Percentiles rank a stretch among this genome's conserved stretches.
Evolutionary conservation across 73 alveolate genomes (phyloP).

Genomic region (Paramecium biaurelia): DNA sequence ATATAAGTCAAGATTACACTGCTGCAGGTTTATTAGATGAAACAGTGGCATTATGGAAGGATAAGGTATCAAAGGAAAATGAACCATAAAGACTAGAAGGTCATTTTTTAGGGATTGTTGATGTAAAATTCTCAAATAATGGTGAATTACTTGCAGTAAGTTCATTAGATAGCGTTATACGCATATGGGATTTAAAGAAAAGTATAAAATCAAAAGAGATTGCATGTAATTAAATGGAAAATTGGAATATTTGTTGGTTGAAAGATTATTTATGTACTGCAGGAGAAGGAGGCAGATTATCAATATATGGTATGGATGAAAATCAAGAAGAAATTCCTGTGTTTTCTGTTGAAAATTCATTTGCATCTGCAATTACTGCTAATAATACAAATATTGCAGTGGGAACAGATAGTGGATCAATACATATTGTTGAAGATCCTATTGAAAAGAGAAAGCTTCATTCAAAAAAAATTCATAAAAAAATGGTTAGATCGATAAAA

Average conservation of each 20-base stretch:
- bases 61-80: neutral
- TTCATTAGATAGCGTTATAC: constrained; percentile 55
- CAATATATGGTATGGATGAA: constrained; percentile 5
- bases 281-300: constrained; percentile 62
- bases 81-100: constrained; percentile 51
- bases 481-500: constrained; percentile 46
- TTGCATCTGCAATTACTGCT: constrained; percentile 36
- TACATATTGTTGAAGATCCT: constrained; percentile 45
- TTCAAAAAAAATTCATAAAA: constrained; percentile 11
- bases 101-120: constrained; percentile 59
- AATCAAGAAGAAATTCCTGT: neutral
- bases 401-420: constrained; percentile 53
- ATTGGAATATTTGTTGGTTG: constrained; percentile 62
- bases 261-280: constrained; percentile 46
- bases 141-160: constrained; percentile 53
- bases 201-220: constrained; percentile 33
- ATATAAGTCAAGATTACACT: constrained; percentile 36
- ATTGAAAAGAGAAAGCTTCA: constrained; percentile 21
- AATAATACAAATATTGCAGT: constrained; percentile 48
- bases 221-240: constrained; percentile 54
- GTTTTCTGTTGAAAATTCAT: constrained; percentile 46
- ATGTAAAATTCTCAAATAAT: constrained; percentile 39
- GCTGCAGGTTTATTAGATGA: constrained; percentile 66
- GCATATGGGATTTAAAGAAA: constrained; percentile 62
- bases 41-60: constrained; percentile 55